phyloP scores from a whole-genome alignment of 208 protist species.

The Willaertia magna region DNA sequence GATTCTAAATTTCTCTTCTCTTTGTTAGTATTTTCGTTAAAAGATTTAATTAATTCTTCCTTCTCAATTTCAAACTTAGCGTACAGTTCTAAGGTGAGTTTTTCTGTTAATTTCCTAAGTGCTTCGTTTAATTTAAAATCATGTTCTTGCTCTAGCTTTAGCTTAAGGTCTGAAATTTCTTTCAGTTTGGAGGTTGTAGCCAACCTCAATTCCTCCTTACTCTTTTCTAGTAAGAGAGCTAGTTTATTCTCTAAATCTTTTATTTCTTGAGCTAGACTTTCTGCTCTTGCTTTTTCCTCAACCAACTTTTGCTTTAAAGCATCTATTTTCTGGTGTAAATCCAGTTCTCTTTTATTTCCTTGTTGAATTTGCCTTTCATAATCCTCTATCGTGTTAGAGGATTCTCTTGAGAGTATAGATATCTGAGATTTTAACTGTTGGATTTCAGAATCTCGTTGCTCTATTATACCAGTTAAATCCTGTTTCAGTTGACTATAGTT shows the following conservation, averaged over 20 bases:
- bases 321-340: not conserved
- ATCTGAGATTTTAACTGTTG: not conserved
- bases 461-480: not conserved
- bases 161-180: not conserved
- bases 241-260: not conserved
- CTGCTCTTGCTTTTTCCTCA: not conserved
- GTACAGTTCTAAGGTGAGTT: not conserved
- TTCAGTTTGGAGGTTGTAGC: not conserved
- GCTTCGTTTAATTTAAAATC: not conserved
- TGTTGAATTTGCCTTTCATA: not conserved
- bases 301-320: not conserved
- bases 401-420: not conserved
- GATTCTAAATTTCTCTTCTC: not conserved
- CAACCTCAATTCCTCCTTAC: not conserved
- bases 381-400: not conserved
- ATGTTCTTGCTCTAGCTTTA: not conserved
- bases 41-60: slow-evolving; percentile 60
- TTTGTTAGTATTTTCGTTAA: slow-evolving; percentile 47
- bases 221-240: not conserved
- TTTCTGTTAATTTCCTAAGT: not conserved
- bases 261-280: not conserved
- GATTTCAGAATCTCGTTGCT: not conserved
- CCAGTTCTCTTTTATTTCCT: not conserved
- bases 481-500: not conserved
- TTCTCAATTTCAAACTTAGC: slow-evolving; percentile 29